Evolutionary conservation across 805 yeast genomes (phyloP), one percentile per base, ranked within the genome.

Genomic region (Candida xyloterini): DNA sequence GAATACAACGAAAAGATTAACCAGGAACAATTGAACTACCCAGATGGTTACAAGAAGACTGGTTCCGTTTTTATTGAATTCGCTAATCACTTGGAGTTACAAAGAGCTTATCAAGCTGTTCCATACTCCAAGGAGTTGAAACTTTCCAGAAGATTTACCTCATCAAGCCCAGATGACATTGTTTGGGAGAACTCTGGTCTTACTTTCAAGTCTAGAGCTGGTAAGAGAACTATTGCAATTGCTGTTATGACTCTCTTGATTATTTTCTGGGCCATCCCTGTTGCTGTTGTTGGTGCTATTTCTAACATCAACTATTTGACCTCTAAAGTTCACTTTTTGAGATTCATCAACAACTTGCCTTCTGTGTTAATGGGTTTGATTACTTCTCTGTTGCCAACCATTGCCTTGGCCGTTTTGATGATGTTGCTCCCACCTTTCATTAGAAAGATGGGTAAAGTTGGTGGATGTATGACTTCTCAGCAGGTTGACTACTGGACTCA

Each of bases 201-300:
- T 53, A 66, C 76, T 9, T 72, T 78, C 60, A 65, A 66, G 46
- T 73, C 71, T 55, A 78, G 95, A 62, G 59, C 71, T 30, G 46
- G 74, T 15, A 82, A 79, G 66, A 72, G 70, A 42, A 41, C 74
- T 16, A 66, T 74, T 38, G 91, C 95, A 1, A 71, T 69, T 40
- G 69, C 85, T 11, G 66, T 88, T 35, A 70, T 84, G 55, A 78
- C 84, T 18, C 54, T 77, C 43, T 67, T 82, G 63, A 79, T 91
- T 46, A 76, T 91, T 33, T 88, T 89, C 66, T 91, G 98, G 98
- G 81, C 95, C 30, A 80, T 91, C 53, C 99, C 99, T 8, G 97
- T 91, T 27, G 95, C 97, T n/a, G 89, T 88, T 55, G 96, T 91
- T 36, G 98, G 98, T 76, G 75, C 79, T 52, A 82, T 93, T 48